These are phyloP conservation scores for Erysimum pusillum DNA, from an alignment of 441 rosid genomes.

Conservation along the genomic window DNA sequence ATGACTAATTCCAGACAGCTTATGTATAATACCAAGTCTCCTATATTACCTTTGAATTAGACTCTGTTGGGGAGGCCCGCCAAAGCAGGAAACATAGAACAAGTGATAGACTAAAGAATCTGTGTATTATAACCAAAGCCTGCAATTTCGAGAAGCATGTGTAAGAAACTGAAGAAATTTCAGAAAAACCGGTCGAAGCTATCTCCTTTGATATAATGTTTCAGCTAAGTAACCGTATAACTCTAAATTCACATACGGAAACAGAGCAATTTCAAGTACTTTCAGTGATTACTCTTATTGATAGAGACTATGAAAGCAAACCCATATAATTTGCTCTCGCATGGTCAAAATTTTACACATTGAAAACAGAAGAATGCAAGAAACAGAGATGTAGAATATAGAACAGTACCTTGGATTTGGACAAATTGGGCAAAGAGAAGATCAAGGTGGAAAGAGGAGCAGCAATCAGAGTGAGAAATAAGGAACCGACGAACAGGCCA, in stretches of 20 bases:
- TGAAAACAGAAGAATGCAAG: background rate
- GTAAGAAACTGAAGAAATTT: slow-evolving; percentile 33
- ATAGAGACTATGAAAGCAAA: background rate
- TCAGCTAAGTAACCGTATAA: background rate
- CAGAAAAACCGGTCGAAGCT: background rate
- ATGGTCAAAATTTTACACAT: background rate
- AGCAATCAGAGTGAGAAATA: slow-evolving; percentile 79
- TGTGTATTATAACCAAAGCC: slow-evolving; percentile 92
- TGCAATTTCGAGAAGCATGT: slow-evolving; percentile 63
- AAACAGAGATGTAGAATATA: slow-evolving; percentile 3
- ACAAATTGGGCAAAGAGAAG: slow-evolving; percentile 78
- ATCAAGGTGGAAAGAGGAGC: slow-evolving; percentile 90
- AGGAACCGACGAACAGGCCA: slow-evolving; percentile 76
- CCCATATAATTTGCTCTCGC: background rate
- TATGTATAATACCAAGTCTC: background rate
- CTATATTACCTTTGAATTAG: slow-evolving; percentile 59
- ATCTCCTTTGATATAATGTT: background rate
- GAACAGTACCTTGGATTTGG: slow-evolving; percentile 73
- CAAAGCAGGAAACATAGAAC: slow-evolving; percentile 81
- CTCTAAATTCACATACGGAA: background rate
- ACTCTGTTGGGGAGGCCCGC: slow-evolving; percentile 64
- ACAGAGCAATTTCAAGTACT: too few relatives aligned
- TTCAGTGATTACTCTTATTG: background rate
- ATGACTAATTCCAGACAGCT: background rate
- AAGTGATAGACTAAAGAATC: slow-evolving; percentile 90